Evolutionary conservation across 1,139 yeast genomes (phyloP).

Genomic region (Yamadazyma pseudoaaseri): DNA sequence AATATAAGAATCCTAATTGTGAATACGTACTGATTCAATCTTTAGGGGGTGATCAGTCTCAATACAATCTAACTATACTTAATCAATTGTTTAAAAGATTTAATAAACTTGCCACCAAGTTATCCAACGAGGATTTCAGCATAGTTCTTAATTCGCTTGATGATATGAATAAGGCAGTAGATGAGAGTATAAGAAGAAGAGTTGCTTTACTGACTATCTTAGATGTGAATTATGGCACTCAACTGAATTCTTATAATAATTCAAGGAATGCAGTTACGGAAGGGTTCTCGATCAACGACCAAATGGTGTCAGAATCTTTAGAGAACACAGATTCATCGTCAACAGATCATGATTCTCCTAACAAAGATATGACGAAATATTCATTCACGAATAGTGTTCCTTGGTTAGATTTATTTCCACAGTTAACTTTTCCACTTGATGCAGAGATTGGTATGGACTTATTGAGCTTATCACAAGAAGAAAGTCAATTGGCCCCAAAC

Average conservation of each 20-base stretch:
- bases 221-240: background rate
- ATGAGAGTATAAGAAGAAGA: background rate
- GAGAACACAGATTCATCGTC: background rate
- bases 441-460: background rate
- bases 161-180: background rate
- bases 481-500: background rate
- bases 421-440: background rate
- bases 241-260: too few relatives aligned
- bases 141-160: background rate
- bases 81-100: background rate
- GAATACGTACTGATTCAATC: slow-evolving; percentile 10
- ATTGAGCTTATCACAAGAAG: background rate
- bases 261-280: background rate
- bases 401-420: background rate
- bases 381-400: background rate
- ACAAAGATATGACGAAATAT: background rate
- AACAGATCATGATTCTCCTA: background rate
- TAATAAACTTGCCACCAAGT: background rate
- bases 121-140: background rate
- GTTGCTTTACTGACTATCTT: background rate
- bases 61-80: background rate
- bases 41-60: background rate
- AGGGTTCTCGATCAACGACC: background rate
- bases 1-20: slow-evolving; percentile 7
- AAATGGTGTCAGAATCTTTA: background rate